A percentile compares a stretch with the other conserved stretches of the same genome.
phyloP scores from a whole-genome alignment of 257 asterid genomes.

The Solanum dulcamara region DNA sequence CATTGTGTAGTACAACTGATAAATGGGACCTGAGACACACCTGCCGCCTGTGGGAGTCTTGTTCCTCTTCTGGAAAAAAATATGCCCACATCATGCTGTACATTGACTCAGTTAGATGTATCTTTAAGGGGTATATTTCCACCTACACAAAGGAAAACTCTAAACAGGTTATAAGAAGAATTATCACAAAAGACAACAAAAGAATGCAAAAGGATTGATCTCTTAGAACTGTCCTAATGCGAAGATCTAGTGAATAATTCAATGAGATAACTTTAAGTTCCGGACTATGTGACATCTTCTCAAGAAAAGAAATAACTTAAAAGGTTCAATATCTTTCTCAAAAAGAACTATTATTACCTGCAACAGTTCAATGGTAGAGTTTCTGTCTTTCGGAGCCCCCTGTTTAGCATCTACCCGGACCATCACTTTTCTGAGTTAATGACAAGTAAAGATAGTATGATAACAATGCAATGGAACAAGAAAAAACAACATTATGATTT shows the following conservation, averaged over 20 bases:
- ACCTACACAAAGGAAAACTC: conserved; percentile 39
- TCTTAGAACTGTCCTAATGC: background rate
- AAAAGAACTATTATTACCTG: conserved; percentile 38
- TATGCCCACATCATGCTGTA: conserved; percentile 97
- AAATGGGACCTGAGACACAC: conserved; percentile 18
- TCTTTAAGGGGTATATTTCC: conserved; percentile 94
- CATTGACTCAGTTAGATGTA: conserved; percentile 87
- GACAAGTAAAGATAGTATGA: background rate
- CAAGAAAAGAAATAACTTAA: background rate
- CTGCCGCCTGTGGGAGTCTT: conserved; percentile 99
- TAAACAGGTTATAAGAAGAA: background rate
- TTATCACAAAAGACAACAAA: background rate
- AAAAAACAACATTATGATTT: background rate
- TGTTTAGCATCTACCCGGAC: conserved; percentile 97
- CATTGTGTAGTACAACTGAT: background rate
- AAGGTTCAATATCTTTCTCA: background rate
- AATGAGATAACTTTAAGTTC: background rate
- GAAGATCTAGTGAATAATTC: background rate
- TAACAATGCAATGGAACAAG: background rate
- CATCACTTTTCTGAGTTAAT: conserved; percentile 78
- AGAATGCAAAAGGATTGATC: background rate
- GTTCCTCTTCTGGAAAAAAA: conserved; percentile 97
- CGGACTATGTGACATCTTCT: background rate
- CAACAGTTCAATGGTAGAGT: conserved; percentile 80
- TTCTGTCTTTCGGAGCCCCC: conserved; percentile 94